Evolutionary conservation across 441 rosid species (phyloP), one percentile per base, ranked within the genome.

Genomic region (Erysimum pusillum): DNA sequence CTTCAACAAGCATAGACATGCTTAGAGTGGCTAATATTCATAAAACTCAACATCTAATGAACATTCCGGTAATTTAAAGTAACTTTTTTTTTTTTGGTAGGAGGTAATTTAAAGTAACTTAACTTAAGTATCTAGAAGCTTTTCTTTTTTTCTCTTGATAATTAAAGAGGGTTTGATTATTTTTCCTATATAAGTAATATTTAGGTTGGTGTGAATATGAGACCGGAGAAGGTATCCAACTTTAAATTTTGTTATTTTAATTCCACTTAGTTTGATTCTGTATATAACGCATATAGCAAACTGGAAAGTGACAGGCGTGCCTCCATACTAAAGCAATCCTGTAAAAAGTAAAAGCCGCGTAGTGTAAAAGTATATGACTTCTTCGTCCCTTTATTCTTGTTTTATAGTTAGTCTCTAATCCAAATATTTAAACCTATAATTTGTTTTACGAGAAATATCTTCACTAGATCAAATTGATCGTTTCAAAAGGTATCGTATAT

Each of bases 211-310:
- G 77, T 77, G 74, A 77, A 77, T 65, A 51, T 51, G 57, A 58
- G 81, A 77, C 77, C 28, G 36, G 51, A n/a, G 73, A 77, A 52
- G 77, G 81, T 66, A 72, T 77, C 69, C 38, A 63, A 39, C 52
- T 59, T 38, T 54, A 5, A 49, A 28, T 48, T 36, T 10, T 18
- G 9, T 31, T 20, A 44, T 18, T 60, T 2, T 2, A 12, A 31
- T 39, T n/a, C 34, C 36, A 64, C 42, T 46, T 42, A 34, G 32
- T 20, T 52, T 22, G 18, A 32, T 54, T 63, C 20, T 41, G 32
- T 41, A 15, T 41, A 14, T 49, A 17, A 77, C 20, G 22, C 39
- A 54, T 63, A 69, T 48, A 57, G 72, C 58, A 64, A 38, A 20
- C 28, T 39, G 22, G 46, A 59, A 71, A 77, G 48, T 41, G 73